These are phyloP conservation scores for Diaporthe citriasiana DNA, from an alignment of 2,329 filamentous ascomycete genomes.

Conservation along the genomic window DNA sequence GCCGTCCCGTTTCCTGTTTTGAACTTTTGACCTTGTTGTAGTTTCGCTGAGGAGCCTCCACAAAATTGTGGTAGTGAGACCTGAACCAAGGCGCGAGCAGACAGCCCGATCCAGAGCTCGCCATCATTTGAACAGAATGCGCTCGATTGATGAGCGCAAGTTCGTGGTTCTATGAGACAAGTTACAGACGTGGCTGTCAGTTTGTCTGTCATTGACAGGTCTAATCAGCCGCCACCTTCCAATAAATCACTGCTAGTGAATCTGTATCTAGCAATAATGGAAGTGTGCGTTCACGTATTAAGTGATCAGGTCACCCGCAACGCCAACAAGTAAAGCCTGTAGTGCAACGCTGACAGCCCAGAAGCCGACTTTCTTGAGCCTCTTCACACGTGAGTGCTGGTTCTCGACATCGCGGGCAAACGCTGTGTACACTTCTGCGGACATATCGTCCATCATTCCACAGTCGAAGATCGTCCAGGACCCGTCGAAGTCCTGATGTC, in stretches of 20 bases:
- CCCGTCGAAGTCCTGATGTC: constrained; percentile 89
- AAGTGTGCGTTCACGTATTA: neutral
- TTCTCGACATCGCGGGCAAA: constrained; percentile 94
- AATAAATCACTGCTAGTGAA: neutral
- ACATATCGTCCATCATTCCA: constrained; percentile 92
- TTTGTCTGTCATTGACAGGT: neutral
- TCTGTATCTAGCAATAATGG: neutral
- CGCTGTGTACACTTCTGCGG: constrained; percentile 93
- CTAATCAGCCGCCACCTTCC: neutral
- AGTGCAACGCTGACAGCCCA: constrained; percentile 95
- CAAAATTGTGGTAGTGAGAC: neutral
- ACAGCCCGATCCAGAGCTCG: neutral
- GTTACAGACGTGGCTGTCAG: neutral
- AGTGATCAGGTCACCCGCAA: constrained; percentile 82
- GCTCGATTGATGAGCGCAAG: neutral
- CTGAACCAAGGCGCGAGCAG: neutral
- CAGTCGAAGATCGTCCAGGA: constrained; percentile 96
- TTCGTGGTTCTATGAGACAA: too few species aligned
- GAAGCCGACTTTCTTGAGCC: constrained; percentile 92
- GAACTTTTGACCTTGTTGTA: neutral
- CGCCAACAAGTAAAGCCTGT: constrained; percentile 93
- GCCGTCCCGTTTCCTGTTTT: neutral
- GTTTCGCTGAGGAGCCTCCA: neutral
- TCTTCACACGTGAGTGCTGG: constrained; percentile 85
- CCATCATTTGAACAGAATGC: neutral